Evolutionary conservation across 495 filamentous ascomycete species (phyloP).

Genomic region (Talaromyces wortmannii): DNA sequence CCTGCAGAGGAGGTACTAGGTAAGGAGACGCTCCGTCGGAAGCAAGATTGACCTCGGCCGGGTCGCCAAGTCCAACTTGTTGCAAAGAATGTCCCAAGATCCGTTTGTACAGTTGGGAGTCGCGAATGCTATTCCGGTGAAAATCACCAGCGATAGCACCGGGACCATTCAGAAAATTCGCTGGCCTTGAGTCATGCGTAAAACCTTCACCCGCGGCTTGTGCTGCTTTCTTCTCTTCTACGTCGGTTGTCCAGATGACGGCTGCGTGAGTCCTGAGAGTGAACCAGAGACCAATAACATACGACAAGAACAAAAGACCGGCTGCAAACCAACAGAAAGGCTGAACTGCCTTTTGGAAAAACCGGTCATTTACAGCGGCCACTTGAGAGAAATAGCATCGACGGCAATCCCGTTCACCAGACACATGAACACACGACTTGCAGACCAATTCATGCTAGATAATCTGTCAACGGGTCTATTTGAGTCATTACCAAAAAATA

Average conservation of each 20-base stretch:
- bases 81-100: conserved; percentile 85
- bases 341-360: conserved; percentile 83
- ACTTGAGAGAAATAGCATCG: conserved; percentile 90
- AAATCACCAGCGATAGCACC: conserved; percentile 21
- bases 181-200: conserved; percentile 33
- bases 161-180: conserved; percentile 19
- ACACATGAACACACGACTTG: conserved; percentile 57
- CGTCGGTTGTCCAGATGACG: conserved; percentile 88
- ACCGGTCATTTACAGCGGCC: conserved; percentile 76
- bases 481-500: neutral
- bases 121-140: conserved; percentile 52
- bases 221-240: conserved; percentile 73
- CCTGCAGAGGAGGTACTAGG: conserved; percentile 55
- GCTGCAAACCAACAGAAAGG: conserved; percentile 90
- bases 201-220: conserved; percentile 28
- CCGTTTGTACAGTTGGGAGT: conserved; percentile 85
- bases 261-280: conserved; percentile 94
- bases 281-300: conserved; percentile 92
- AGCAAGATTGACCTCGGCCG: conserved; percentile 12
- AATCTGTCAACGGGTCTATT: conserved; percentile 24
- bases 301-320: conserved; percentile 80
- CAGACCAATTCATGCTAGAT: conserved; percentile 84
- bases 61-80: conserved; percentile 59
- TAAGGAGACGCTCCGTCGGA: conserved; percentile 45
- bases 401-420: conserved; percentile 63